phyloP scores from a whole-genome alignment of 139 green algal genomes.

The Axilococcus clingmanii region DNA sequence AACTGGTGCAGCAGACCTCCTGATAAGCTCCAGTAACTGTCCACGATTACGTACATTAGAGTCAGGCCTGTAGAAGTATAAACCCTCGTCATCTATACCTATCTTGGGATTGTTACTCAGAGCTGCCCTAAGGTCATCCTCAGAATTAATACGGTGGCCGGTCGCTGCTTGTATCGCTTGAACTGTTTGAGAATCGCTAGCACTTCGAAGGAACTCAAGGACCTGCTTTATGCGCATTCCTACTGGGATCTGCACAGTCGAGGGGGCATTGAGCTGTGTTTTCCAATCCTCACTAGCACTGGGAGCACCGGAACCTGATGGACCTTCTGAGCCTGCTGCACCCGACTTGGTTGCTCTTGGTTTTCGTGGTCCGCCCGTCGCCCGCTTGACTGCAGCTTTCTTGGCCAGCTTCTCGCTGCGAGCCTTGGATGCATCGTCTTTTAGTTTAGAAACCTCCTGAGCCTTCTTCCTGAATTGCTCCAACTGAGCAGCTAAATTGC shows the following conservation, averaged over 20 bases:
- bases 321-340: slow-evolving; percentile 9
- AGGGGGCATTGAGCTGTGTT: neutral
- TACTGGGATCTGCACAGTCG: slow-evolving; percentile 2
- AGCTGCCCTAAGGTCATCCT: slow-evolving; percentile 3
- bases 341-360: neutral
- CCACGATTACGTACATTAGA: slow-evolving; percentile 15
- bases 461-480: slow-evolving; percentile 17
- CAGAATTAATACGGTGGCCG: slow-evolving; percentile 1
- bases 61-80: neutral
- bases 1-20: neutral
- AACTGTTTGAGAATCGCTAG: neutral
- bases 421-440: slow-evolving; percentile 15
- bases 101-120: slow-evolving; percentile 10
- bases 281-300: neutral
- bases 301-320: slow-evolving; percentile 6
- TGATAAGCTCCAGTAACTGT: slow-evolving; percentile 14
- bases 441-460: slow-evolving; percentile 1
- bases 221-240: slow-evolving; percentile 15
- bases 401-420: slow-evolving; percentile 17
- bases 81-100: neutral
- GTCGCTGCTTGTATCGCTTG: slow-evolving; percentile 4
- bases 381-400: neutral
- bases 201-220: slow-evolving; percentile 13
- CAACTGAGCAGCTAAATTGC: slow-evolving; percentile 5
- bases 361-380: neutral